These are phyloP conservation scores for Aspergillus sp. DNA, from an alignment of 2,329 filamentous ascomycete species.

Conservation along the genomic window DNA sequence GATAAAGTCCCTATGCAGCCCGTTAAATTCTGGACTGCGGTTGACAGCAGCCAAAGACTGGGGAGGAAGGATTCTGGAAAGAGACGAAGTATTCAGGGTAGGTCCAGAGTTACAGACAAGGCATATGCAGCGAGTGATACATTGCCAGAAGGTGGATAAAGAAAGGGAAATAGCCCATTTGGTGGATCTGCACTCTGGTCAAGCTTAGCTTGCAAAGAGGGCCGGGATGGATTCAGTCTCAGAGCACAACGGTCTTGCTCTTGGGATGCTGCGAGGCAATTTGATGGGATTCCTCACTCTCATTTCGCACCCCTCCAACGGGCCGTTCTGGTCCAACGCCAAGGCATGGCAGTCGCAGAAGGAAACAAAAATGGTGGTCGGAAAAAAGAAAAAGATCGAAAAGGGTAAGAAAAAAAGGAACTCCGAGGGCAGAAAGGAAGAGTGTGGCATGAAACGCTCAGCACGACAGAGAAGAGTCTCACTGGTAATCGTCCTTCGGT, in stretches of 20 bases:
- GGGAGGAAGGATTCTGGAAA: constrained; percentile 22
- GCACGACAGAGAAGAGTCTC: constrained; percentile 16
- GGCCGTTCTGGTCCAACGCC: constrained; percentile 19
- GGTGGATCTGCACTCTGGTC: constrained; percentile 24
- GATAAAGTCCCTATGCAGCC: constrained; percentile 12
- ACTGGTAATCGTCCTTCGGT: constrained; percentile 11
- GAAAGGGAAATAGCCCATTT: constrained; percentile 21
- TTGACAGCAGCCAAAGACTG: constrained; percentile 7
- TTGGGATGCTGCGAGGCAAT: constrained; percentile 9
- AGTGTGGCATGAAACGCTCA: constrained; percentile 21
- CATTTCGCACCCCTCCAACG: constrained; percentile 17
- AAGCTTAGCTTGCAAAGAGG: constrained; percentile 25
- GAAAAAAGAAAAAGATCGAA: constrained; percentile 3
- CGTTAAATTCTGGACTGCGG: constrained; percentile 17
- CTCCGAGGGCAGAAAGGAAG: not conserved
- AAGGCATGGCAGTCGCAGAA: constrained; percentile 20
- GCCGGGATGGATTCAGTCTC: constrained; percentile 5
- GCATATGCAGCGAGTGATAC: constrained; percentile 8
- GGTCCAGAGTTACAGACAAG: constrained; percentile 8
- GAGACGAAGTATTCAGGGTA: constrained; percentile 14
- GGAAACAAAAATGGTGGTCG: constrained; percentile 8
- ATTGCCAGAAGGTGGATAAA: constrained; percentile 21
- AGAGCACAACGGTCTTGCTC: constrained; percentile 14
- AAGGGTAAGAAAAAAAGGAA: constrained; percentile 9
- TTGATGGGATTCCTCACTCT: constrained; percentile 13